phyloP scores from a whole-genome alignment of 805 yeast genomes.

The Candida sonorensis region DNA sequence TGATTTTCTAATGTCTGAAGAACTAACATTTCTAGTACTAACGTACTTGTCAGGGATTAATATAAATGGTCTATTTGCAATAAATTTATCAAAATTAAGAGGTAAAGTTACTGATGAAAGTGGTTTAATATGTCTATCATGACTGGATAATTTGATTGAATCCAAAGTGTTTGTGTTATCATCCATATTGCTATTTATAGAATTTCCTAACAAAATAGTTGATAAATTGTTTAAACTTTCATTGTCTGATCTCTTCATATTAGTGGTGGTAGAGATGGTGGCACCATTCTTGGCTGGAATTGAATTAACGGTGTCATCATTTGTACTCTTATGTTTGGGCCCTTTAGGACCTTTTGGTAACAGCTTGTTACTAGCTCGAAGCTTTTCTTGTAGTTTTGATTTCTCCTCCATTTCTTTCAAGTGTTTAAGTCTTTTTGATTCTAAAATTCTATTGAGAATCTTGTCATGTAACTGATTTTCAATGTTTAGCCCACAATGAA shows the following conservation, averaged over 20 bases:
- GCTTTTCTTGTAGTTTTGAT: conserved; percentile 17
- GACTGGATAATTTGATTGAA: conserved; percentile 20
- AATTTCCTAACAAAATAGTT: conserved; percentile 5
- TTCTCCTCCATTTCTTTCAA: conserved; percentile 18
- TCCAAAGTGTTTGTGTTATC: conserved; percentile 6
- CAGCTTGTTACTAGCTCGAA: conserved; percentile 10
- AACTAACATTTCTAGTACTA: conserved; percentile 39
- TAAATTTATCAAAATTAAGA: conserved; percentile 37
- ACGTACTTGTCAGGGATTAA: conserved; percentile 45
- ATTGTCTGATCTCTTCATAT: no score
- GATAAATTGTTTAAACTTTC: conserved; percentile 1
- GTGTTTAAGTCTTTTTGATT: conserved; percentile 33
- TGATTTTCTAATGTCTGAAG: conserved; percentile 52
- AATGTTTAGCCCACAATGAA: conserved; percentile 47
- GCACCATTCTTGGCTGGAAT: no score
- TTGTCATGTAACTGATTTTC: conserved; percentile 31
- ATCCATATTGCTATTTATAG: conserved; percentile 7
- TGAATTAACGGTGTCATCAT: no score
- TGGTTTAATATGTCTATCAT: conserved; percentile 27
- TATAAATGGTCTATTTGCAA: conserved; percentile 53
- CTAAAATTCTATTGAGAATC: conserved; percentile 23
- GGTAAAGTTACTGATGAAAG: conserved; percentile 33
- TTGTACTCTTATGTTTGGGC: no score
- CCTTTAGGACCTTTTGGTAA: conserved; percentile 2
- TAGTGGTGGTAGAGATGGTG: no score